Conservation (phyloP, 2,329 filamentous ascomycete species). For the Pseudopithomyces maydicus region DNA sequence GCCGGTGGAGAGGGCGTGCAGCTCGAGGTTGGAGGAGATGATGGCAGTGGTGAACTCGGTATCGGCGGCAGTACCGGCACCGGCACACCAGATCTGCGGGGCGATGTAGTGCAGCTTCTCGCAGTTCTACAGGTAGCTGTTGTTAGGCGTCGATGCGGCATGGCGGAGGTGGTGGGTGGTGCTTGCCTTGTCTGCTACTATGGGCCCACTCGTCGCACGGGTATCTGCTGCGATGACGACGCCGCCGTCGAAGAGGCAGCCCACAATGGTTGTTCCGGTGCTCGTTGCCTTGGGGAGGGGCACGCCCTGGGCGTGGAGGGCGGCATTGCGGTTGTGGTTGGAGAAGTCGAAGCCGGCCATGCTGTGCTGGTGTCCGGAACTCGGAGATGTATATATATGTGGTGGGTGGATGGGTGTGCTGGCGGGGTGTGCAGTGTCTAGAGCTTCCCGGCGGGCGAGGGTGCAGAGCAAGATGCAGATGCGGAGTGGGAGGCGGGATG, state of each 20-base stretch:
- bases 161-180: not conserved
- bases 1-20: slow-evolving; percentile 94
- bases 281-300: slow-evolving; percentile 97
- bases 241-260: slow-evolving; percentile 93
- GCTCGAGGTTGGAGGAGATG: slow-evolving; percentile 97
- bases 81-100: slow-evolving; percentile 98
- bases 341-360: slow-evolving; percentile 88
- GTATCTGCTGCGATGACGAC: slow-evolving; percentile 99
- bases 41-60: slow-evolving; percentile 99
- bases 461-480: not conserved
- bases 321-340: slow-evolving; percentile 99
- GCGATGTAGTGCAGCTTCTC: slow-evolving; percentile 99
- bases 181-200: slow-evolving; percentile 92
- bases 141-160: not conserved
- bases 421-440: not conserved
- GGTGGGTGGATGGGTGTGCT: not conserved
- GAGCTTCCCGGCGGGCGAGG: not conserved
- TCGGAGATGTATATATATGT: too few species aligned
- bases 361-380: slow-evolving; percentile 43
- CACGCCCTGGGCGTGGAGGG: slow-evolving; percentile 90
- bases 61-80: slow-evolving; percentile 95
- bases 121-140: slow-evolving; percentile 71
- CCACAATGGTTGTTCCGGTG: slow-evolving; percentile 98
- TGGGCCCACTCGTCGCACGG: slow-evolving; percentile 93
- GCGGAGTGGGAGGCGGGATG: not conserved